phyloP scores from a whole-genome alignment of 331 rosid genomes.

The Prunus yedoensis region DNA sequence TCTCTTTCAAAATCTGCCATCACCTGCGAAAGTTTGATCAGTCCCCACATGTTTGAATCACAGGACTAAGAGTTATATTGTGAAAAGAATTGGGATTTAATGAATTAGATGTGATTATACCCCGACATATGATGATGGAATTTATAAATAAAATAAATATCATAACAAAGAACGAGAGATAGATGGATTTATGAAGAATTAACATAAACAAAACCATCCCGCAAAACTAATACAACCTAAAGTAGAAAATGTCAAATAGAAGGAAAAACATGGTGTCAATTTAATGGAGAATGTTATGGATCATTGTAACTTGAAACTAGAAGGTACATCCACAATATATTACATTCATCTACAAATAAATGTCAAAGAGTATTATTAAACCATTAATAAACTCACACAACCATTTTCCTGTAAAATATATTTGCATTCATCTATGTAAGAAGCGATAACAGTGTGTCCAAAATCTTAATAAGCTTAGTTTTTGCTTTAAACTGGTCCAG shows the following conservation, averaged over 20 bases:
- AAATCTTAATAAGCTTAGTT: not conserved
- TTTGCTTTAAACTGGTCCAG: not conserved
- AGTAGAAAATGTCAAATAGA: not conserved
- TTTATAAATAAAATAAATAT: not conserved
- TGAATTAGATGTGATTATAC: slow-evolving; percentile 5
- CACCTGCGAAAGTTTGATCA: slow-evolving; percentile 91
- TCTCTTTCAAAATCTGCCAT: slow-evolving; percentile 90
- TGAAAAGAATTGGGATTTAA: not conserved
- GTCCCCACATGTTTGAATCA: slow-evolving; percentile 63
- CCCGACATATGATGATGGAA: not conserved
- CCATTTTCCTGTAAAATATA: not conserved
- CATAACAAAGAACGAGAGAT: not conserved
- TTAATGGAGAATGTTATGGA: not conserved
- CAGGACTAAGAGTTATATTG: slow-evolving; percentile 12
- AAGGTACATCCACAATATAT: not conserved
- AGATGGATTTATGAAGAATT: not conserved
- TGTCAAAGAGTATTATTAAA: slow-evolving; percentile 6
- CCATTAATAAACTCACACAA: not conserved
- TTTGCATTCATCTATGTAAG: not conserved
- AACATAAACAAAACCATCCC: not conserved
- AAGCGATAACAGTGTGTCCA: not conserved
- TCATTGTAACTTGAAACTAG: not conserved
- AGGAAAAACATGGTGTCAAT: not conserved
- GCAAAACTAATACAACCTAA: slow-evolving; percentile 1
- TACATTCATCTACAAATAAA: not conserved